Conservation (phyloP, 2,329 filamentous ascomycete species). For the Penicillium sp. region DNA sequence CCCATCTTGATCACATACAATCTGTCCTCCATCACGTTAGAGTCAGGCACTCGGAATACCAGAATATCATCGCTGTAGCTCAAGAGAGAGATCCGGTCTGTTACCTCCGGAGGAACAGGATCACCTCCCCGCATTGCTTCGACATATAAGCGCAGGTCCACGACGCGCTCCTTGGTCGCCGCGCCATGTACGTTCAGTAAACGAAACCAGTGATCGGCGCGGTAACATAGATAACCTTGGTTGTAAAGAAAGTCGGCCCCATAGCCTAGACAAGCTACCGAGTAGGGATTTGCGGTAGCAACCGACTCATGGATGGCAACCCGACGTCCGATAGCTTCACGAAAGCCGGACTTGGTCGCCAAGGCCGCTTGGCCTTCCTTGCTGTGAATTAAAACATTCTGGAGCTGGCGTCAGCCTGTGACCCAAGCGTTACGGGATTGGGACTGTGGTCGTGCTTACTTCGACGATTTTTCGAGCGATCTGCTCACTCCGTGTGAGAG, state of each 20-base stretch:
- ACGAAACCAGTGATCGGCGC: constrained; percentile 51
- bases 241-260: constrained; percentile 61
- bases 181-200: constrained; percentile 57
- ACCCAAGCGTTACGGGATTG: background rate
- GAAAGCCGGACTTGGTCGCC: constrained; percentile 43
- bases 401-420: constrained; percentile 11
- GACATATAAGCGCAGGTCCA: too few species aligned
- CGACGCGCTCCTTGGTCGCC: constrained; percentile 51
- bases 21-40: constrained; percentile 45
- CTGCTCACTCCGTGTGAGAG: constrained; percentile 51
- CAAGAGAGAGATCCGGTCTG: constrained; percentile 51
- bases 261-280: constrained; percentile 56
- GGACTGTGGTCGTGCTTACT: constrained; percentile 40
- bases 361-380: constrained; percentile 45
- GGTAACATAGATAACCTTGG: constrained; percentile 63
- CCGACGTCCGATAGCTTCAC: constrained; percentile 55
- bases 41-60: constrained; percentile 54
- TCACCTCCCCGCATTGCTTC: constrained; percentile 31
- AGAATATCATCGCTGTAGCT: constrained; percentile 57
- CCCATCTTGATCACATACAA: constrained; percentile 52
- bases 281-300: constrained; percentile 59
- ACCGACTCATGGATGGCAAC: constrained; percentile 61
- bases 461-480: constrained; percentile 58
- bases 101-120: constrained; percentile 31
- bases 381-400: constrained; percentile 45